A percentile compares a stretch with the other conserved stretches of the same genome.
Evolutionary conservation across 805 yeast genomes (phyloP).

Genomic region (Starmerella powellii): DNA sequence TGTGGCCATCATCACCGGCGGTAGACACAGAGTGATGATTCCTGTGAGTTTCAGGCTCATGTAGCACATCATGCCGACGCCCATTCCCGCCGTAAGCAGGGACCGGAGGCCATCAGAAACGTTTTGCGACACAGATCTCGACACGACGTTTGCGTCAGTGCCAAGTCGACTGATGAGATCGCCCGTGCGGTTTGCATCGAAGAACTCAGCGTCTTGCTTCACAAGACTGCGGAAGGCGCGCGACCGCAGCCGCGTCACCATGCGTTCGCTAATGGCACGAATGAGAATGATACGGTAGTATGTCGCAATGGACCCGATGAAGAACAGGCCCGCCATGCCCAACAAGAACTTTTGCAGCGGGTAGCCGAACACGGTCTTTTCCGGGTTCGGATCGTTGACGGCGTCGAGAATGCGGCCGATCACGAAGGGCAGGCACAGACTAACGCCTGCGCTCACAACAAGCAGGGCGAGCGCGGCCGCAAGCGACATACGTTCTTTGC

Average conservation of each 20-base stretch:
- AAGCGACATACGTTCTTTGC: slow-evolving; percentile 45
- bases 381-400: slow-evolving; percentile 34
- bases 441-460: slow-evolving; percentile 58
- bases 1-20: slow-evolving; percentile 72
- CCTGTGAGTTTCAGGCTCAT: slow-evolving; percentile 75
- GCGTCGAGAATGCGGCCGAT: slow-evolving; percentile 81
- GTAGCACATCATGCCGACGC: slow-evolving; percentile 80
- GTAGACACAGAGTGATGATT: slow-evolving; percentile 67
- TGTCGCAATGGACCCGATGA: slow-evolving; percentile 66
- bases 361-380: slow-evolving; percentile 42
- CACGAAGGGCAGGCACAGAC: slow-evolving; percentile 69
- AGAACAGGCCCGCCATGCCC: slow-evolving; percentile 49
- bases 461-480: slow-evolving; percentile 52
- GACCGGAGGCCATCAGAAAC: slow-evolving; percentile 87
- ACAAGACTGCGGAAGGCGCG: slow-evolving; percentile 64
- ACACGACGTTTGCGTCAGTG: slow-evolving; percentile 77
- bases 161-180: slow-evolving; percentile 81
- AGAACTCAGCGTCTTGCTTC: slow-evolving; percentile 77
- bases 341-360: slow-evolving; percentile 52
- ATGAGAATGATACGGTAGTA: slow-evolving; percentile 67
- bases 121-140: slow-evolving; percentile 76
- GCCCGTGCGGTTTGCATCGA: slow-evolving; percentile 82
- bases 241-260: slow-evolving; percentile 74
- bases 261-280: slow-evolving; percentile 70
- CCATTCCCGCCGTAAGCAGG: slow-evolving; percentile 68